Percentiles rank a stretch among this genome's conserved stretches.
These are phyloP conservation scores for Dryas octopetala DNA, from an alignment of 306 rosid genomes.

Conservation along the genomic window DNA sequence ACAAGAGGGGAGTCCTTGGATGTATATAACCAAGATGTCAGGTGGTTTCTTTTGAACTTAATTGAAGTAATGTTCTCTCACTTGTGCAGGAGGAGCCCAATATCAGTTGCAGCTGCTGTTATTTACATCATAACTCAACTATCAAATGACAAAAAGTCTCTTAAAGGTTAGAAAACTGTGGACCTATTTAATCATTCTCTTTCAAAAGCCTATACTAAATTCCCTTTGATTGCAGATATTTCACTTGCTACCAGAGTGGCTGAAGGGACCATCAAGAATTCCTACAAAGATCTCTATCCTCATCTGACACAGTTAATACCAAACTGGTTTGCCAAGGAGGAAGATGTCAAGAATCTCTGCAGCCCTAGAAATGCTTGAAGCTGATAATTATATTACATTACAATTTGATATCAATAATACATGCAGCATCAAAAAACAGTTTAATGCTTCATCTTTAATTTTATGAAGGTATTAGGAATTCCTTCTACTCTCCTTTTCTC, in stretches of 20 bases:
- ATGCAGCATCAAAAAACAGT: neutral
- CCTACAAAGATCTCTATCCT: constrained; percentile 29
- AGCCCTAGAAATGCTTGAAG: neutral
- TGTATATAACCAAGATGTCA: neutral
- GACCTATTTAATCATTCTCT: neutral
- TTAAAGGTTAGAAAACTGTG: constrained; percentile 10
- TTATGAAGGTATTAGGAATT: constrained; percentile 1
- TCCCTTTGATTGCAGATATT: constrained; percentile 6
- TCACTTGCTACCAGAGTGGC: constrained; percentile 10
- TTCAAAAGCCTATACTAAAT: neutral
- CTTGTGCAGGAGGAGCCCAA: constrained; percentile 27
- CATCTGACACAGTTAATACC: constrained; percentile 12
- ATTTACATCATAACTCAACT: constrained; percentile 16
- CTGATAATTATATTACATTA: neutral
- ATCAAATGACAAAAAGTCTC: constrained; percentile 3
- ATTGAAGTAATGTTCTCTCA: neutral
- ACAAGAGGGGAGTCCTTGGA: too few relatives aligned
- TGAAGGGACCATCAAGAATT: constrained; percentile 15
- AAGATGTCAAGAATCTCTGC: neutral
- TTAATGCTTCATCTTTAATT: neutral
- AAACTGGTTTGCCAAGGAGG: constrained; percentile 13
- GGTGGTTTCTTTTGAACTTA: neutral
- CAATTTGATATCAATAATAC: neutral
- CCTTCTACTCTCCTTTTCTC: neutral
- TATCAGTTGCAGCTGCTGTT: constrained; percentile 19